Base-by-base conservation (phyloP, 2,329 filamentous ascomycete species). In the Didymella sp. region DNA sequence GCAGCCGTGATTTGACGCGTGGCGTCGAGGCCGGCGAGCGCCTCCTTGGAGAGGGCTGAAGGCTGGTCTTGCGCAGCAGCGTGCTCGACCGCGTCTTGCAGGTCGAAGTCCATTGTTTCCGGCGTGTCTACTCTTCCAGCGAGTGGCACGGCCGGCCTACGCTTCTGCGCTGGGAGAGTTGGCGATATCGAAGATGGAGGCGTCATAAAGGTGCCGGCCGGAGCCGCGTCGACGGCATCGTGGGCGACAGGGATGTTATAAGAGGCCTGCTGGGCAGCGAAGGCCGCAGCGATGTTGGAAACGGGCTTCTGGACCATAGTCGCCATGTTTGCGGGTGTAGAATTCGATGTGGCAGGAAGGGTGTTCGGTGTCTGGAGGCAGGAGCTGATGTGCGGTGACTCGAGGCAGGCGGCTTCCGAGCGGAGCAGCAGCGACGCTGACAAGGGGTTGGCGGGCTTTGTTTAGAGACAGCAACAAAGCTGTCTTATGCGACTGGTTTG, bases 151-250 rank as follows among this genome's bases (percentile, higher is more conserved):
- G 45, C 80, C 44, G 37, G 54, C 76, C 89, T 90, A 73, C 90
- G 86, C 70, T 89, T 89, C 70, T 94, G 91, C 58, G 93, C 91
- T 69, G 89, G 88, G 66, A 97, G 84, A 67, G 87, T 89, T 45
- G 94, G 94, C 60, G 93, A 97, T 76, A 97, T 92, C 78, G 93
- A 97, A 82, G 94, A 96, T 60, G 94, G 94, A 73, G 94, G 94
- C 76, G 94, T 97, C 62, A 90, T 92, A 72, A 96, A 87, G 76
- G 86, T 82, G 61, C 63, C 69, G 48, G 59, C 59, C 17, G 61
- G 58, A 46, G 62, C 51, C 54, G 61, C 54, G 55, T 66, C 66
- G 54, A 62, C 61, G 60, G 64, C 68, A 63, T 76, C 68, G 56
- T 72, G 67, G 17, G 61, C 40, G 37, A 71, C 71, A 46, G 71